Base-by-base conservation (phyloP, 768 basidiomycete genomes). In the Tulasnella sp. region DNA sequence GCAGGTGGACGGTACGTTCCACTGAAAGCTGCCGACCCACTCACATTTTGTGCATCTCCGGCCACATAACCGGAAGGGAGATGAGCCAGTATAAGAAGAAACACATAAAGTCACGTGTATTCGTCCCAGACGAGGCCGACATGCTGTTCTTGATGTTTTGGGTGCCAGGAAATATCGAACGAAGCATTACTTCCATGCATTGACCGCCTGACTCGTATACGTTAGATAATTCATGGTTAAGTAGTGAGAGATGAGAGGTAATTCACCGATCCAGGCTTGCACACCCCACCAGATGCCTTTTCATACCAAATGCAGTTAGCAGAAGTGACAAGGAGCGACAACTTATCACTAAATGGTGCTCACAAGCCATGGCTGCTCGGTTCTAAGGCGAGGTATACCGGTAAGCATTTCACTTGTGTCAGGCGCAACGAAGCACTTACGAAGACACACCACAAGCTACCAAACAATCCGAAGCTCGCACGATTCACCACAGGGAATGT, bases 21-120 rank as follows among this genome's bases (percentile, higher is more conserved):
- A n/a, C 10, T 3, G 49, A 30, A 59, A 11, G 49, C 44, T 48
- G 62, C 34, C 80, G n/a, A n/a, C n/a, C n/a, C n/a, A n/a, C n/a
- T 59, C 68, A 84, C 83, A 87, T 84, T 66, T 84, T 78, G 73
- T 91, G 86, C 49, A 89, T 81, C 10, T 85, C 87, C 64, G 87
- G 83, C 84, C 84, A 88, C 64, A 89, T 83, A 17, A 83, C 81
- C 8, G 85, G 86, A 29, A 90, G 77, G 30, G 82, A 85, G 41
- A 87, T 76, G 25, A 89, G 71, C 83, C 86, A 91, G 75, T 90
- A 92, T 60, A 92, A 74, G 76, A 92, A 84, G 79, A 92, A 92
- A 64, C 80, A 81, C 73, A 87, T 72, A 64, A 84, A 86, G 71
- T 86, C 81, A 54, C 78, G 77, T n/a, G 84, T 83, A 57, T 75